Evolutionary conservation across 1,284 basidiomycete species (phyloP).

Genomic region (Cutaneotrichosporon sp.): DNA sequence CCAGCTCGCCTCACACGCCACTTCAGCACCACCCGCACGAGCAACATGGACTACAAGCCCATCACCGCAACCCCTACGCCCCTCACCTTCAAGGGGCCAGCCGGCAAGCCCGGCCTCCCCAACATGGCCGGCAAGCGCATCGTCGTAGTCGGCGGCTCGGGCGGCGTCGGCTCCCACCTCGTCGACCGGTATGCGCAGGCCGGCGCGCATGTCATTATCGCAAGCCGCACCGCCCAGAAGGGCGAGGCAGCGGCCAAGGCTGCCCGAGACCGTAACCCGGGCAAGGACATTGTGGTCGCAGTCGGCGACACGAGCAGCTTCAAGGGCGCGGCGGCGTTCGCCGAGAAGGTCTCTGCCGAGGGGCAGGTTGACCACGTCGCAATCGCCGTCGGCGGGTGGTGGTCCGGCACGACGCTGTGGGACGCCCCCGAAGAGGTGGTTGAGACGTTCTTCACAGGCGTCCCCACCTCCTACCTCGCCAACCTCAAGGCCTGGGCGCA

Average conservation of each 20-base stretch:
- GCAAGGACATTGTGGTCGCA: background rate
- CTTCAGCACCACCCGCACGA: too few relatives aligned
- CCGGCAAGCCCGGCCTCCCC: background rate
- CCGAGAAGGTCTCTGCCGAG: background rate
- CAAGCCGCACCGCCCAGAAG: background rate
- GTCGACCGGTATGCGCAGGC: background rate
- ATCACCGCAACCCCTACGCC: background rate
- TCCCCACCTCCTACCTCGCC: background rate
- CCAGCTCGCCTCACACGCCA: too few relatives aligned
- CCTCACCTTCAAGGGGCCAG: background rate
- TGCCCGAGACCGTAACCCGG: background rate
- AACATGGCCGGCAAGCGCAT: conserved; percentile 2
- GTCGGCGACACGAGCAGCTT: background rate
- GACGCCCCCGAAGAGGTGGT: background rate
- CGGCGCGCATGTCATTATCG: background rate
- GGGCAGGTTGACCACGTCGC: conserved; percentile 4
- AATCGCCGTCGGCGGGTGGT: conserved; percentile 1
- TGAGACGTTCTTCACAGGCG: background rate
- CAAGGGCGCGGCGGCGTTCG: background rate
- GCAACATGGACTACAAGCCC: background rate
- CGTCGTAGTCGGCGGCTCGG: conserved; percentile 3
- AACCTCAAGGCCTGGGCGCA: background rate
- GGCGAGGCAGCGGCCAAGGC: background rate
- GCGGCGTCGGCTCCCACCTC: conserved; percentile 3
- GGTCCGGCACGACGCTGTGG: background rate